A percentile compares a stretch with the other conserved stretches of the same genome.
These are phyloP conservation scores for Nicotiana tomentosiformis DNA, from an alignment of 257 asterid genomes.

Conservation along the genomic window DNA sequence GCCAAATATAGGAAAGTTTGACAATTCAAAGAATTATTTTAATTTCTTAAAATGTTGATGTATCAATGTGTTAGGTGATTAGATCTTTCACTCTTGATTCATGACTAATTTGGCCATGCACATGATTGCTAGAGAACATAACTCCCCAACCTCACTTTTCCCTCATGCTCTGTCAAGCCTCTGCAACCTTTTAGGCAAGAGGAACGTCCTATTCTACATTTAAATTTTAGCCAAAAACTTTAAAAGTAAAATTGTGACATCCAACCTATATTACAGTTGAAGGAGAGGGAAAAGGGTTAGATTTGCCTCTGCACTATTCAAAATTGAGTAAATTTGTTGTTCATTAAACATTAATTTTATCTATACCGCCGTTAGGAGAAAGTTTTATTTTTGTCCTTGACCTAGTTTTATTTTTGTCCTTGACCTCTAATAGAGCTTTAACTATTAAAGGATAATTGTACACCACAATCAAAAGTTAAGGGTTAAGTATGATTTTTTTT, in stretches of 20 bases:
- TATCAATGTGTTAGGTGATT: not conserved
- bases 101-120: not conserved
- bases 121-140: not conserved
- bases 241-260: not conserved
- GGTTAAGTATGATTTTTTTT: no score
- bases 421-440: no score
- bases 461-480: not conserved
- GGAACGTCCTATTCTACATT: not conserved
- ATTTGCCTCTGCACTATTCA: not conserved
- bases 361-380: no score
- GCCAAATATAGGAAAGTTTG: no score
- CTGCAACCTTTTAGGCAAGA: not conserved
- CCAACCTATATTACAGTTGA: not conserved
- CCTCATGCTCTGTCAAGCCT: not conserved
- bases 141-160: not conserved
- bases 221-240: not conserved
- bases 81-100: not conserved
- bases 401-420: no score
- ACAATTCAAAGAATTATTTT: not conserved
- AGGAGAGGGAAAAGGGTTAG: not conserved
- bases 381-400: no score
- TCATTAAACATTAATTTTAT: no score
- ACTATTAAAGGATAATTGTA: no score
- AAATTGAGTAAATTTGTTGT: no score
- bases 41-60: not conserved